Conservation (phyloP, 495 filamentous ascomycete genomes). For the Parachaetomium inaequale region DNA sequence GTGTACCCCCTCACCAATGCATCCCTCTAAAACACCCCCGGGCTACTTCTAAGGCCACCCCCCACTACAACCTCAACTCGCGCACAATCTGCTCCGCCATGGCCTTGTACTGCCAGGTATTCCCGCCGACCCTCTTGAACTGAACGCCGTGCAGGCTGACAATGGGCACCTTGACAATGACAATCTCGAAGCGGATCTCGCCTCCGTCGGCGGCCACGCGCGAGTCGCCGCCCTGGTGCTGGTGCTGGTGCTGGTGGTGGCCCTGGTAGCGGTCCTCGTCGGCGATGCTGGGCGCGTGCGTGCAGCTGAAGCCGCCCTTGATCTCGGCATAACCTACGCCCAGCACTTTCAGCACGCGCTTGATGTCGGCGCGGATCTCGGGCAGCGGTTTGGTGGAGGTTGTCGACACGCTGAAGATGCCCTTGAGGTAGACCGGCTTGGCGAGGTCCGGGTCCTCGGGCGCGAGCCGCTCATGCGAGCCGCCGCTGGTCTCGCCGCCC, state of each 20-base stretch:
- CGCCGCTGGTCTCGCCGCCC: constrained; percentile 43
- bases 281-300: constrained; percentile 76
- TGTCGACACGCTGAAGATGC: constrained; percentile 94
- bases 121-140: constrained; percentile 94
- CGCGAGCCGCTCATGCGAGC: constrained; percentile 49
- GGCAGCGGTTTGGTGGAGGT: constrained; percentile 87
- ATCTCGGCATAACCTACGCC: constrained; percentile 91
- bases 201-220: constrained; percentile 30
- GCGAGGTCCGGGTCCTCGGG: constrained; percentile 58
- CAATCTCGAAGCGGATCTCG: constrained; percentile 86
- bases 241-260: background rate
- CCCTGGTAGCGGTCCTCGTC: constrained; percentile 52
- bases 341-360: constrained; percentile 80
- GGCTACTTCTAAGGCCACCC: background rate
- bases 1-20: constrained; percentile 1
- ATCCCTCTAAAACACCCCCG: background rate
- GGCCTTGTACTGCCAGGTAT: constrained; percentile 97
- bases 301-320: constrained; percentile 86
- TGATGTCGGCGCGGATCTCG: constrained; percentile 85
- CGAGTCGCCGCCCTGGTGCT: background rate
- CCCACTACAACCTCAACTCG: constrained; percentile 63
- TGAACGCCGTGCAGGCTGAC: constrained; percentile 93
- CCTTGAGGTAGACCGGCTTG: constrained; percentile 95
- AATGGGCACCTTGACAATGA: constrained; percentile 95
- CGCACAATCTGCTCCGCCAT: constrained; percentile 94